Evolutionary conservation across 2,329 filamentous ascomycete species (phyloP).

Genomic region (Sclerotinia subarctica): DNA sequence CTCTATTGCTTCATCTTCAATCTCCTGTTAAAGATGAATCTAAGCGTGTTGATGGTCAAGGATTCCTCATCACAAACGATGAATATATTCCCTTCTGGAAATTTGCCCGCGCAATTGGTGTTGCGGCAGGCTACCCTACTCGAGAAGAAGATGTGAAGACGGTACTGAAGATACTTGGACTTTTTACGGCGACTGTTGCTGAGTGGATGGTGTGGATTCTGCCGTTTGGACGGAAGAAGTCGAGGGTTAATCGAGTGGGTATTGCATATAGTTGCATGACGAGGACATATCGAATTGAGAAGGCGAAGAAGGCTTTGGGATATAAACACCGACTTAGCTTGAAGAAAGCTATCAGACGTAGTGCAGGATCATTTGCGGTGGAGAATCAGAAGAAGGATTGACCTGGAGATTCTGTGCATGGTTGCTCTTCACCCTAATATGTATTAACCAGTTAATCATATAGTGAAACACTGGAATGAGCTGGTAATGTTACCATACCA

Average conservation of each 20-base stretch:
- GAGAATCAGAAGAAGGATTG: neutral
- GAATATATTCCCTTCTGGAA: constrained; percentile 27
- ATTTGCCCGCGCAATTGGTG: constrained; percentile 20
- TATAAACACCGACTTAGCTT: neutral
- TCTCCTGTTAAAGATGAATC: neutral
- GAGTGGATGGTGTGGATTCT: constrained; percentile 26
- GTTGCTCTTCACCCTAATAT: neutral
- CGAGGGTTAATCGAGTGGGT: neutral
- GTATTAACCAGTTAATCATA: neutral
- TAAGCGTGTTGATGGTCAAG: constrained; percentile 23
- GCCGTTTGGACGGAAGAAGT: constrained; percentile 16
- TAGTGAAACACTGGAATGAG: neutral
- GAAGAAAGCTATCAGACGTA: neutral
- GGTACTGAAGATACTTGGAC: constrained; percentile 19
- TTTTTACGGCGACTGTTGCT: constrained; percentile 21
- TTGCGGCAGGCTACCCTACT: constrained; percentile 17
- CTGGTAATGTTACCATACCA: neutral
- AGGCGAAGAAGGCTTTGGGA: neutral
- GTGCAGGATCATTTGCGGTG: neutral
- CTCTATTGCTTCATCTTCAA: constrained; percentile 39
- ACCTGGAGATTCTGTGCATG: neutral
- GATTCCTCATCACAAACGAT: constrained; percentile 28
- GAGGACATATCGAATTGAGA: neutral
- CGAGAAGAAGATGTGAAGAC: constrained; percentile 17
- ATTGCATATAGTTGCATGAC: neutral